Evolutionary conservation across 2,329 filamentous ascomycete genomes (phyloP).

Genomic region (Aureobasidium sp.): DNA sequence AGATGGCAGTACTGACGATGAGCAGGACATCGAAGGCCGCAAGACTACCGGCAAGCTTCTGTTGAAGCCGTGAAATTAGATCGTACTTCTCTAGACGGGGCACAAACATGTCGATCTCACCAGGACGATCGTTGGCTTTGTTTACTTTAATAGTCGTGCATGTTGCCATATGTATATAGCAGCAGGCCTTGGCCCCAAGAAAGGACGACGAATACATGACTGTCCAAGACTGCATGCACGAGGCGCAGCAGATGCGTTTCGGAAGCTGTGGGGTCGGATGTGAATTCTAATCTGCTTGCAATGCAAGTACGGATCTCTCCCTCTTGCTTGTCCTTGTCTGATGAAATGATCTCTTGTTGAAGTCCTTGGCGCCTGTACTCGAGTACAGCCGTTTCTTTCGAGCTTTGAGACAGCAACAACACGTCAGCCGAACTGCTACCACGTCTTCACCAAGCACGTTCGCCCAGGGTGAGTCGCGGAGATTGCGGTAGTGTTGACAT

Average conservation of each 20-base stretch:
- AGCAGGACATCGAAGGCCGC: conserved; percentile 66
- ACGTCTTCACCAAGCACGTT: neutral
- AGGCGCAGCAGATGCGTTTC: conserved; percentile 9
- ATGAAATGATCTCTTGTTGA: neutral
- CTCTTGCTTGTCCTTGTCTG: neutral
- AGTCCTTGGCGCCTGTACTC: neutral
- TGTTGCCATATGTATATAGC: neutral
- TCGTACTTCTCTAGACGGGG: neutral
- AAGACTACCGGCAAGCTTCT: conserved; percentile 81
- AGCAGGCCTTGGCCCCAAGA: conserved; percentile 11
- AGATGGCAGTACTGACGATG: neutral
- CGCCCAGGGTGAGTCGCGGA: neutral
- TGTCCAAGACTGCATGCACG: neutral
- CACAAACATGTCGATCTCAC: neutral
- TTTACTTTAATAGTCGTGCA: neutral
- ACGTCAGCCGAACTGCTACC: neutral
- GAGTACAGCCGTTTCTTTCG: no score
- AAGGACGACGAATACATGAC: conserved; percentile 6
- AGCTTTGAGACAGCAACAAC: neutral
- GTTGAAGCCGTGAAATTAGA: conserved; percentile 44
- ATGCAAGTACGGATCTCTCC: neutral
- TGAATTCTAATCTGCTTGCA: neutral
- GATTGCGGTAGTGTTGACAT: neutral
- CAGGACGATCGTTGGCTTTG: neutral
- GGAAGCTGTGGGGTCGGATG: conserved; percentile 1